phyloP scores from a whole-genome alignment of 78 protist species.

The Planoprotostelium fungivorum region DNA sequence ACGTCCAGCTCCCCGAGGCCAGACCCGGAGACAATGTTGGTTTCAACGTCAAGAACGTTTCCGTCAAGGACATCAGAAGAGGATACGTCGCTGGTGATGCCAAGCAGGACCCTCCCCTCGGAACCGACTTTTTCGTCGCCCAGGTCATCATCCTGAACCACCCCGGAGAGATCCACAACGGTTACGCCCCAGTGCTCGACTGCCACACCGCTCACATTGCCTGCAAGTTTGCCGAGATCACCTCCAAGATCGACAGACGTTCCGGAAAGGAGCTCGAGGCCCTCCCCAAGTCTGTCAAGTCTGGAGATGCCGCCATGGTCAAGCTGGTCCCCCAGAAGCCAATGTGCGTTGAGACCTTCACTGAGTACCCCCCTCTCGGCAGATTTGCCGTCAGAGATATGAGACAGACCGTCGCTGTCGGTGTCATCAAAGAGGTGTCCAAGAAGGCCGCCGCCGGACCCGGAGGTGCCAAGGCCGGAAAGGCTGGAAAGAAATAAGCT shows the following conservation, averaged over 20 bases:
- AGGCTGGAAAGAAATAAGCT: conserved; percentile 1
- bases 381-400: conserved; percentile 94
- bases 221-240: conserved; percentile 75
- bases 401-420: conserved; percentile 92
- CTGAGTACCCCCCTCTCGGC: conserved; percentile 88
- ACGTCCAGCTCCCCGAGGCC: conserved; percentile 84
- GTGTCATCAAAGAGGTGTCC: conserved; percentile 70
- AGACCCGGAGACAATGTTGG: conserved; percentile 97
- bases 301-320: conserved; percentile 84
- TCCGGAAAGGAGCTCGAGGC: conserved; percentile 74
- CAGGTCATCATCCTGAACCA: conserved; percentile 96
- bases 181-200: conserved; percentile 95
- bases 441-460: conserved; percentile 3
- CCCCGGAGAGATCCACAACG: conserved; percentile 91
- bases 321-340: conserved; percentile 79
- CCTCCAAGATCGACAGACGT: conserved; percentile 75
- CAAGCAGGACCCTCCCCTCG: conserved; percentile 85
- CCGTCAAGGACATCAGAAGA: conserved; percentile 91
- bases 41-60: conserved; percentile 93
- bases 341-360: conserved; percentile 87
- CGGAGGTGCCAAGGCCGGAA: background rate
- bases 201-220: conserved; percentile 96
- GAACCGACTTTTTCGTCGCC: conserved; percentile 83
- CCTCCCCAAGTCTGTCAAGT: conserved; percentile 76
- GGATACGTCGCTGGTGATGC: conserved; percentile 90